Evolutionary conservation across 1,284 basidiomycete species (phyloP), one percentile per base, ranked within the genome.

Genomic region (Chalciporus sp.): DNA sequence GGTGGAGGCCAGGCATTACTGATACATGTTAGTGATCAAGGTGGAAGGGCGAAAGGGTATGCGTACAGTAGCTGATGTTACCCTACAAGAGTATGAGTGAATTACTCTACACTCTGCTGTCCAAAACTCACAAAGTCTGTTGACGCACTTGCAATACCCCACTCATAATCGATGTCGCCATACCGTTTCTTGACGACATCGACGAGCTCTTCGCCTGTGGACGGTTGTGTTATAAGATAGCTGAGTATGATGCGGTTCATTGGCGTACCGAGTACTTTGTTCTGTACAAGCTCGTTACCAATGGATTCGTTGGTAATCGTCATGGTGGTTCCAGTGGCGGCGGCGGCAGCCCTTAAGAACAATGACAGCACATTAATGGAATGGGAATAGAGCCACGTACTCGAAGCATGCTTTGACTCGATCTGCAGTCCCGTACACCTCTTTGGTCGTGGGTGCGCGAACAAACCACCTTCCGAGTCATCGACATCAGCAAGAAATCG

Each of bases 371-470:
- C 23, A 23, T 23, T 23, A 23, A 23, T 3, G 23, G 23, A 6
- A 23, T 6, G 23, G 23, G 23, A 23, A 23, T 23, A 23, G 23
- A 23, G 23, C 6, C 23, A 23, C 23, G 23, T 23, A 90, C 87
- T 90, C 80, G 66, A 94, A 90, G 67, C 90, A 92, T 12, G 76
- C 79, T 19, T 77, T 71, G 14, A 92, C 85, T 35, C 87, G 78
- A 42, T 77, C 74, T 11, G 79, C 70, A 0, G 85, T 80, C 17
- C 71, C 76, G 45, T 81, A 70, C 44, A 84, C 74, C 60, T 87
- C 86, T 5, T 74, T 72, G 54, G 79, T 77, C 3, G 82, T 85
- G 16, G 85, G 87, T 0, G 86, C 84, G 10, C 91, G 84, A 5
- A 91, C 79, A 58, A 82, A 83, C 74, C 83, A 91, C 20, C 80